A percentile compares a stretch with the other conserved stretches of the same genome.
phyloP scores from a whole-genome alignment of 331 rosid genomes.

The Erythrophleum ivorense region DNA sequence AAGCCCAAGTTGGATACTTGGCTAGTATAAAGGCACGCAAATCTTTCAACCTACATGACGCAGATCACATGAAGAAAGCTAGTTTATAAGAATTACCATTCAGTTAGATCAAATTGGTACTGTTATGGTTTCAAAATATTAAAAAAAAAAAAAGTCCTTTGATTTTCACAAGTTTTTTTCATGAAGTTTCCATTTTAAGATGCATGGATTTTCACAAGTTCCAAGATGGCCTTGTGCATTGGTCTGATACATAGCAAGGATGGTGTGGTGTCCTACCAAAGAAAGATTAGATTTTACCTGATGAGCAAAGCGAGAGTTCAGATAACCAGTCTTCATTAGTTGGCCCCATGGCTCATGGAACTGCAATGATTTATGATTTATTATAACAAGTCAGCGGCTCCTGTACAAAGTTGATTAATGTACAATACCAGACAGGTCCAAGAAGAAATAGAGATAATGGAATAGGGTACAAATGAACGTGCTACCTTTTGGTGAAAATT shows the following conservation, averaged over 20 bases:
- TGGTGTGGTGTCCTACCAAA: neutral
- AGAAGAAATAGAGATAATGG: neutral
- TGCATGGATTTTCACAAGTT: neutral
- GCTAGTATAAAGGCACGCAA: slow-evolving; percentile 79
- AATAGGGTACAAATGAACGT: neutral
- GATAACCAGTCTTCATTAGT: slow-evolving; percentile 82
- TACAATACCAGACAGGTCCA: neutral
- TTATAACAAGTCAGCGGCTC: slow-evolving; percentile 5
- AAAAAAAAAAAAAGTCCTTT: neutral
- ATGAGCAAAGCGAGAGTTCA: slow-evolving; percentile 80
- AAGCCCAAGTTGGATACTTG: slow-evolving; percentile 77
- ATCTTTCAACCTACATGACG: slow-evolving; percentile 71
- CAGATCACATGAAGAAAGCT: neutral
- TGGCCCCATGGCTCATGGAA: slow-evolving; percentile 82
- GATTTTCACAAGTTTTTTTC: neutral
- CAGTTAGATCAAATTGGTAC: neutral
- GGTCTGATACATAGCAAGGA: neutral
- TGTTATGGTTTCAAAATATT: too few species aligned
- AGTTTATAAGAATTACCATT: slow-evolving; percentile 2
- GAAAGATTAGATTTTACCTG: slow-evolving; percentile 50
- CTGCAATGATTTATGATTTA: slow-evolving; percentile 42
- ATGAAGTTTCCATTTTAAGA: neutral
- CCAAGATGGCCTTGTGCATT: slow-evolving; percentile 2
- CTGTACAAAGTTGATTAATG: neutral
- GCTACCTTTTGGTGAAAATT: slow-evolving; percentile 60